These are phyloP conservation scores for Ambrosia artemisiifolia DNA, from an alignment of 129 eudicot species.

Conservation along the genomic window DNA sequence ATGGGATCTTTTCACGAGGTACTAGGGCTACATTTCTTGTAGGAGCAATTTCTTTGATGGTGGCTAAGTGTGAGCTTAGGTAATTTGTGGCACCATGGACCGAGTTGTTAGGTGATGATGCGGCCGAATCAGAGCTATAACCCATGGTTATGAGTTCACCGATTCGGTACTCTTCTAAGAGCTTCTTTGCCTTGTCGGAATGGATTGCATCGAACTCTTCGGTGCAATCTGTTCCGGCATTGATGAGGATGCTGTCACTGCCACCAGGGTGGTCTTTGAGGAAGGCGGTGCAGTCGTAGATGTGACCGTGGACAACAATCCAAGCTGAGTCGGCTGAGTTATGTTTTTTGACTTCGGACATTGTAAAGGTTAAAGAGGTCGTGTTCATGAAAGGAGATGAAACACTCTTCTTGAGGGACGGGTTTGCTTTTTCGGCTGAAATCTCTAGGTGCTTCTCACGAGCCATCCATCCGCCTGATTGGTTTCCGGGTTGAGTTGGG, in stretches of 20 bases:
- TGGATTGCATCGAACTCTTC: conserved; percentile 97
- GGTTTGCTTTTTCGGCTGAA: conserved; percentile 37
- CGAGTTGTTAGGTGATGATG: conserved; percentile 67
- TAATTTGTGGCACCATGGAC: conserved; percentile 63
- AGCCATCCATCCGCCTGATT: conserved; percentile 98
- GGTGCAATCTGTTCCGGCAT: conserved; percentile 93
- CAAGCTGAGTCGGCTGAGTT: conserved; percentile 80
- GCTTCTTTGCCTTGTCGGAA: conserved; percentile 79
- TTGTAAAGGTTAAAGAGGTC: conserved; percentile 41
- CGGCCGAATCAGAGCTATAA: conserved; percentile 48
- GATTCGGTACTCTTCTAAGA: conserved; percentile 65
- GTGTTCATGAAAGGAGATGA: conserved; percentile 94
- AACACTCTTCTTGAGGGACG: conserved; percentile 59
- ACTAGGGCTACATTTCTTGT: conserved; percentile 48
- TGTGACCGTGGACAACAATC: conserved; percentile 96
- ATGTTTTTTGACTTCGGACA: conserved; percentile 76
- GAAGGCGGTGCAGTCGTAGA: conserved; percentile 79
- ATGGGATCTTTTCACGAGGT: conserved; percentile 70
- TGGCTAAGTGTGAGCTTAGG: conserved; percentile 30
- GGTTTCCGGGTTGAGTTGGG: conserved; percentile 96
- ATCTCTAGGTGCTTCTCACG: conserved; percentile 63
- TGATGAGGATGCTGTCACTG: conserved; percentile 82
- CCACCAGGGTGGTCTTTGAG: conserved; percentile 96
- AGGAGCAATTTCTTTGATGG: conserved; percentile 50
- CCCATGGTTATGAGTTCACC: conserved; percentile 76